Evolutionary conservation across 2,329 filamentous ascomycete genomes (phyloP), one percentile per base, ranked within the genome.

Genomic region (Corynespora cassiicola): DNA sequence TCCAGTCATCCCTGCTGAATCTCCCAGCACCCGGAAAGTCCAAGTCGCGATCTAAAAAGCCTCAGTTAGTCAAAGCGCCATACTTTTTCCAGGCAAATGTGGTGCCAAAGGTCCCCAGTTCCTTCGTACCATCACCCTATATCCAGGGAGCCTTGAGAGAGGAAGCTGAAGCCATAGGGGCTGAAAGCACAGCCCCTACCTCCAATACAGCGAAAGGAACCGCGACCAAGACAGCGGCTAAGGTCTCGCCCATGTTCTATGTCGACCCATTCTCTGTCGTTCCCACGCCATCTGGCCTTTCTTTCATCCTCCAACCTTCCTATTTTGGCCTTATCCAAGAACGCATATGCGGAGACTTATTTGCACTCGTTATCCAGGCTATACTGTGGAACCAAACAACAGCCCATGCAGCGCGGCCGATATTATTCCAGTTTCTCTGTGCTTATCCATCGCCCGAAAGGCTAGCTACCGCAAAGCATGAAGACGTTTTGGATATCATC

Each of bases 321-420:
- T 5, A 15, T 7, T 95, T 95, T 59, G 90, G 90, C 1, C 76
- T 96, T 2, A 81, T 95, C 23, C 90, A 96, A 63, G 90, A 95
- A 61, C 79, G 84, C 50, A 78, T 94, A 14, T 81, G 84, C 1
- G 66, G 79, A 31, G 77, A 90, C 36, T 87, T 89, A 0, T 95
- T 94, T 65, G 84, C 82, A 50, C 79, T 95, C 3, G 77, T 95
- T 1, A 75, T 95, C 20, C 89, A 86, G 6, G 84, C 90, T 6
- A 88, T 87, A 0, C 90, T 95, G 56, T 80, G 95, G 9, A 91
- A 90, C 65, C 83, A 86, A 39, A 95, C 90, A 0, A 76, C 80
- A 3, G 90, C 87, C 5, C 78, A 75, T 32, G 75, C 81, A 7
- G 88, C 89, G 4, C 84, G 92, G 19, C 90, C 90, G 0, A 76